phyloP scores from a whole-genome alignment of 192 early-diverging fungal species.

The Podila horticola region DNA sequence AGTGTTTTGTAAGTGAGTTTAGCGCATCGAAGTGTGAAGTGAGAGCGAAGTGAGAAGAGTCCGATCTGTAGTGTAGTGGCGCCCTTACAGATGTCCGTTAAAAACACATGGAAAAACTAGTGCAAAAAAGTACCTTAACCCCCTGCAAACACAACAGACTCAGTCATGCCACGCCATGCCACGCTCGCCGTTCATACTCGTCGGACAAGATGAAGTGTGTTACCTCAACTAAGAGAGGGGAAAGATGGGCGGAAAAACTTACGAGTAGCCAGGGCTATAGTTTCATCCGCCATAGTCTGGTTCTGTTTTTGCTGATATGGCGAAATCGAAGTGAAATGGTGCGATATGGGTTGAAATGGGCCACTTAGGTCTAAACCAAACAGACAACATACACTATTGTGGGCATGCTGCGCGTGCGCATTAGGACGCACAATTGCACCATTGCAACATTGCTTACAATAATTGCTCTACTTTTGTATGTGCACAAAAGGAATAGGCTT shows the following conservation, averaged over 20 bases:
- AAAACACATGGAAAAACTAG: too few relatives aligned
- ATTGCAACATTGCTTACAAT: not conserved
- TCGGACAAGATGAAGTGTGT: too few relatives aligned
- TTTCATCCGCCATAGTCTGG: slow-evolving; percentile 1
- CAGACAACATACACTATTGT: not conserved
- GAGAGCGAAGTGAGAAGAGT: too few relatives aligned
- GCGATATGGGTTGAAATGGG: not conserved
- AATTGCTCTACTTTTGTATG: not conserved
- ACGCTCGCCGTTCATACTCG: too few relatives aligned
- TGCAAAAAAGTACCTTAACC: too few relatives aligned
- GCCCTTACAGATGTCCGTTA: too few relatives aligned
- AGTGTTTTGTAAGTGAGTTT: not conserved
- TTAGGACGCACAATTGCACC: not conserved
- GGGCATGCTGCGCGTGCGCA: not conserved
- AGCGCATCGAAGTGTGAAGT: too few relatives aligned
- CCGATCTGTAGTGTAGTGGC: too few relatives aligned
- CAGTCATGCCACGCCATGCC: too few relatives aligned
- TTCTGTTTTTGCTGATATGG: slow-evolving; percentile 2
- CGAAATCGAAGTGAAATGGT: slow-evolving; percentile 5
- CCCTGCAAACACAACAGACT: too few relatives aligned
- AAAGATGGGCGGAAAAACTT: not conserved
- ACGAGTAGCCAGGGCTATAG: not conserved
- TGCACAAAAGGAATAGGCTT: too few relatives aligned
- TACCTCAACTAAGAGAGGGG: not conserved
- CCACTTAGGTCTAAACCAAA: not conserved